Base-by-base conservation (phyloP, 164 flowering plant species). In the Buxus sempervirens region DNA sequence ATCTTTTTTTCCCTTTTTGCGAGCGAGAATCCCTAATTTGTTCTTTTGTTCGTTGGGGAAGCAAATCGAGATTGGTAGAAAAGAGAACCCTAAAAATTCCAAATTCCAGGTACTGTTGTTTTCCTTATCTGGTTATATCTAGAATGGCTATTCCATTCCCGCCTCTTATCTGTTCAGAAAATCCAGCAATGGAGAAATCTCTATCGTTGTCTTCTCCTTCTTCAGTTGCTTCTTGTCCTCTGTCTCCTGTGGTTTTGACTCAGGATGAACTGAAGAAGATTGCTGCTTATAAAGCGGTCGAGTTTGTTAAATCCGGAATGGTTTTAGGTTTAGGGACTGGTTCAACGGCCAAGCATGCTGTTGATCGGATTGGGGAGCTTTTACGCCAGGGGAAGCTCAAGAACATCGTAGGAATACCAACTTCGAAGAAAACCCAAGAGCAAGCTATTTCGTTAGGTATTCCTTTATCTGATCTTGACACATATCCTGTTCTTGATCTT, bases 281-380 rank as follows among this genome's bases (percentile, higher is more conserved):
- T 36, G 98, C 98, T 0, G 98, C 95, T 5, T 83, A 90, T 70
- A 88, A 87, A 61, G 97, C 97, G 8, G 98, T 94, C 5, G 97
- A 90, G 71, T 89, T 77, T 54, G 96, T 94, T 13, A 76, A 90
- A 75, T 91, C 97, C 3, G 98, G 96, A 21, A 94, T 94, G 98
- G 95, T 94, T 26, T 58, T 94, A 18, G 98, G 97, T 19, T 77
- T 94, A 19, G 98, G 98, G 21, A 94, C 98, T 4, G 98, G 98
- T 16, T 91, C 97, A 21, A 94, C 98, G 12, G 96, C 98, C 25
- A 71, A 68, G 48, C 87, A 80, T 71, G 97, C 96, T 12, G 90
- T 94, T 10, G 83, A 74, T 24, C 82, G 86, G 8, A 90, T 91
- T 15, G 97, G 88, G 5, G 90, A 86, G 79, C 82, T 94, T 0